phyloP scores from a whole-genome alignment of 495 filamentous ascomycete genomes.

The Penicillium mononematosum region DNA sequence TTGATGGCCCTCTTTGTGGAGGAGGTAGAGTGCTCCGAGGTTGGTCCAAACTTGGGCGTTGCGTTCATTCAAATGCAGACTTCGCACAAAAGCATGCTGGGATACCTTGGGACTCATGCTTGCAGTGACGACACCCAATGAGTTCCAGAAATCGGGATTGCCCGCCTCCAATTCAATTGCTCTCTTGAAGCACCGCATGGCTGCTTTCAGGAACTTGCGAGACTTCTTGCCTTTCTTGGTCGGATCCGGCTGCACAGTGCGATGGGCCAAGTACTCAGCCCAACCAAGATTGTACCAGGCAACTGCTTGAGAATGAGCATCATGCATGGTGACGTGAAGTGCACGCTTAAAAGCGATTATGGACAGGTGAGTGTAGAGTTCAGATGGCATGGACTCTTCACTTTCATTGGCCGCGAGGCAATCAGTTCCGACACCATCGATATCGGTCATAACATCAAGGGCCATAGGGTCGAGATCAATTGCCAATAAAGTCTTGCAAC shows the following conservation, averaged over 20 bases:
- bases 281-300: slow-evolving; percentile 97
- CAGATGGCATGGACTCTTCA: slow-evolving; percentile 39
- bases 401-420: slow-evolving; percentile 47
- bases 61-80: slow-evolving; percentile 85
- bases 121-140: slow-evolving; percentile 86
- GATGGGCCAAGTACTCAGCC: slow-evolving; percentile 81
- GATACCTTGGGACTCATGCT: slow-evolving; percentile 80
- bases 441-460: slow-evolving; percentile 62
- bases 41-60: slow-evolving; percentile 87
- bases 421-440: slow-evolving; percentile 65
- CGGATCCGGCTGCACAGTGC: slow-evolving; percentile 50
- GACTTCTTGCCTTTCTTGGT: slow-evolving; percentile 38
- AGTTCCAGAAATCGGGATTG: slow-evolving; percentile 97
- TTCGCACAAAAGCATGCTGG: slow-evolving; percentile 92
- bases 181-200: slow-evolving; percentile 91
- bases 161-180: slow-evolving; percentile 94
- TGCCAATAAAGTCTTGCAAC: slow-evolving; percentile 55
- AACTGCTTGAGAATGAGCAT: slow-evolving; percentile 88
- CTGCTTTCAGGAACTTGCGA: slow-evolving; percentile 70
- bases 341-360: slow-evolving; percentile 88
- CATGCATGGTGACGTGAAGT: slow-evolving; percentile 67
- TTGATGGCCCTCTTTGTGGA: slow-evolving; percentile 77
- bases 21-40: slow-evolving; percentile 77
- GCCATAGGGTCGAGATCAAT: slow-evolving; percentile 49
- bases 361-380: slow-evolving; percentile 57